Evolutionary conservation across 495 filamentous ascomycete genomes (phyloP).

Genomic region (Chaetomium cochliodes): DNA sequence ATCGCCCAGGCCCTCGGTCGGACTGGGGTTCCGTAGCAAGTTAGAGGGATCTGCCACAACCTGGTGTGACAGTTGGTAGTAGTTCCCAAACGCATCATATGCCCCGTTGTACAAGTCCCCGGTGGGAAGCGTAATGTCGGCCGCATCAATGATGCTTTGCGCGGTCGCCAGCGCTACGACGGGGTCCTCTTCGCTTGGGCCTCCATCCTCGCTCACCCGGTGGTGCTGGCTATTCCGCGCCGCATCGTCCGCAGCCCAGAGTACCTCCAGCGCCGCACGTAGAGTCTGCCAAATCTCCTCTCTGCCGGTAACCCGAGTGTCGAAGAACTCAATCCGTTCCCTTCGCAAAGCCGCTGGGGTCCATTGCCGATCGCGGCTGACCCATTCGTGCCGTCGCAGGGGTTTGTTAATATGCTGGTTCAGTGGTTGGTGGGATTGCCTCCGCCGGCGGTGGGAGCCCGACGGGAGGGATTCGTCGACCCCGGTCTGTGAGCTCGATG

Average conservation of each 20-base stretch:
- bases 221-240: conserved; percentile 24
- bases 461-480: conserved; percentile 28
- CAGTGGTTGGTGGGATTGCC: conserved; percentile 28
- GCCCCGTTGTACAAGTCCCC: conserved; percentile 69
- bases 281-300: conserved; percentile 77
- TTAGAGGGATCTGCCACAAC: conserved; percentile 75
- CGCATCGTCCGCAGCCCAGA: conserved; percentile 49
- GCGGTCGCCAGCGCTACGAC: conserved; percentile 60
- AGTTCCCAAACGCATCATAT: conserved; percentile 74
- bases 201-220: conserved; percentile 28
- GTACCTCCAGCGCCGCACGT: conserved; percentile 59
- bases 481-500: conserved; percentile 20
- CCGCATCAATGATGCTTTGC: conserved; percentile 74
- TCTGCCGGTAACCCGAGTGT: conserved; percentile 76
- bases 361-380: conserved; percentile 46
- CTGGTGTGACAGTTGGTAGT: conserved; percentile 74
- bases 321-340: conserved; percentile 69
- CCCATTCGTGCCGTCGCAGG: conserved; percentile 50
- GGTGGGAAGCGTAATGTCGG: conserved; percentile 75
- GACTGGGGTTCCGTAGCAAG: conserved; percentile 47
- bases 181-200: conserved; percentile 24
- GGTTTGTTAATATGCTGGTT: conserved; percentile 53
- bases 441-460: conserved; percentile 24
- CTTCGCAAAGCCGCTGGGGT: conserved; percentile 44
- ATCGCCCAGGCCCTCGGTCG: conserved; percentile 37